Evolutionary conservation across 305 asterid genomes (phyloP).

Genomic region (Solanum chacoense): DNA sequence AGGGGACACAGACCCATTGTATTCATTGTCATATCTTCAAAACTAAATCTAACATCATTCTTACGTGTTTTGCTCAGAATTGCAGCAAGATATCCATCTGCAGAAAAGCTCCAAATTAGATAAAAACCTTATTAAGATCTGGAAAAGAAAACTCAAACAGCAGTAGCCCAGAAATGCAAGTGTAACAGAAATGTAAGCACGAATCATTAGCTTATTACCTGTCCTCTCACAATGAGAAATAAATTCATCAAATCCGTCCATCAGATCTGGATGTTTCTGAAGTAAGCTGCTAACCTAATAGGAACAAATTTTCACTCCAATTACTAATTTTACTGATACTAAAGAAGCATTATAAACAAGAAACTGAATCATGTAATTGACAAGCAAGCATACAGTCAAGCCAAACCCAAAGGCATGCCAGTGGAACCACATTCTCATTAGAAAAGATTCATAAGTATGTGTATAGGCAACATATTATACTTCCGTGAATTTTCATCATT

Average conservation of each 20-base stretch:
- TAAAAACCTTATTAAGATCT: conserved; percentile 2
- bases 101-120: conserved; percentile 6
- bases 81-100: conserved; percentile 27
- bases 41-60: neutral
- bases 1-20: neutral
- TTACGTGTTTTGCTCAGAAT: conserved; percentile 17
- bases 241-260: conserved; percentile 68
- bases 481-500: neutral
- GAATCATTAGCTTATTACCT: conserved; percentile 27
- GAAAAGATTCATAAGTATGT: neutral
- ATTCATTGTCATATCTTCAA: neutral
- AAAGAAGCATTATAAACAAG: neutral
- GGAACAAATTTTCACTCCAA: conserved; percentile 12
- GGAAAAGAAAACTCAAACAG: neutral
- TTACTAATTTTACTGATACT: neutral
- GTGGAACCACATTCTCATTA: neutral
- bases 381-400: neutral
- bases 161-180: neutral
- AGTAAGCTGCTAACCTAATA: conserved; percentile 61
- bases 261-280: conserved; percentile 60
- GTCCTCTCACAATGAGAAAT: conserved; percentile 45
- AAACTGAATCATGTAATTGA: neutral
- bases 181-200: neutral
- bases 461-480: neutral
- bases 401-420: neutral